Percentiles rank a stretch among this genome's conserved stretches.
phyloP scores from a whole-genome alignment of 2,329 filamentous ascomycete genomes.

The Aspergillus spinulosporus region DNA sequence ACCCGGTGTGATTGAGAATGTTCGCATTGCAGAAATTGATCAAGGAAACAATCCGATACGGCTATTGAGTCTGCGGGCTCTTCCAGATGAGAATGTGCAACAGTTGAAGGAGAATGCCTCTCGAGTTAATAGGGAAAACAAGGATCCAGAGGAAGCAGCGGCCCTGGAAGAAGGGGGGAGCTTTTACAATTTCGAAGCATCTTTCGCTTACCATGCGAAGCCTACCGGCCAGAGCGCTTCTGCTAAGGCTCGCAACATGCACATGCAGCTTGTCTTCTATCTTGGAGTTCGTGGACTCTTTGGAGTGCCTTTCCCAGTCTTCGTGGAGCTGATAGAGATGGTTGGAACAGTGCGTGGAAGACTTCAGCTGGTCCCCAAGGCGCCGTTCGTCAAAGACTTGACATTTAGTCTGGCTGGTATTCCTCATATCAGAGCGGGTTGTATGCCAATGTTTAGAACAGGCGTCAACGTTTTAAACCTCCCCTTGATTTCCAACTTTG shows the following conservation, averaged over 20 bases:
- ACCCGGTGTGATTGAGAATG: slow-evolving; percentile 86
- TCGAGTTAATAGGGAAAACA: slow-evolving; percentile 73
- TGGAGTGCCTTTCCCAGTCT: slow-evolving; percentile 82
- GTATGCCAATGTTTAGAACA: slow-evolving; percentile 83
- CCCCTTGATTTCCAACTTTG: slow-evolving; percentile 91
- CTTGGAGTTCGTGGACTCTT: slow-evolving; percentile 86
- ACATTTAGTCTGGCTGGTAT: slow-evolving; percentile 94
- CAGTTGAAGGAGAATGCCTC: slow-evolving; percentile 81
- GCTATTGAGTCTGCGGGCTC: slow-evolving; percentile 79
- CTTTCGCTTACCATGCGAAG: slow-evolving; percentile 86
- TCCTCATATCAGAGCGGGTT: slow-evolving; percentile 87
- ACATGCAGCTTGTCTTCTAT: slow-evolving; percentile 95
- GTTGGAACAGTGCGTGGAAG: slow-evolving; percentile 83
- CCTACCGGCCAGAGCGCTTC: slow-evolving; percentile 69
- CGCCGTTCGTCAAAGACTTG: slow-evolving; percentile 87
- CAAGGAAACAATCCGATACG: slow-evolving; percentile 89
- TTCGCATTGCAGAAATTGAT: slow-evolving; percentile 90
- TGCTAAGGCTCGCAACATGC: slow-evolving; percentile 89
- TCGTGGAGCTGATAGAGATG: slow-evolving; percentile 85
- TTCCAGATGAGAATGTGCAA: slow-evolving; percentile 77
- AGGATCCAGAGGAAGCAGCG: slow-evolving; percentile 84
- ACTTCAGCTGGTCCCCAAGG: slow-evolving; percentile 81
- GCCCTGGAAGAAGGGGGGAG: slow-evolving; percentile 88
- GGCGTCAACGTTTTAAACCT: slow-evolving; percentile 90
- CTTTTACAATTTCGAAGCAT: slow-evolving; percentile 89